These are phyloP conservation scores for Russula griseocarnosa DNA, from an alignment of 768 basidiomycete genomes.

Conservation along the genomic window DNA sequence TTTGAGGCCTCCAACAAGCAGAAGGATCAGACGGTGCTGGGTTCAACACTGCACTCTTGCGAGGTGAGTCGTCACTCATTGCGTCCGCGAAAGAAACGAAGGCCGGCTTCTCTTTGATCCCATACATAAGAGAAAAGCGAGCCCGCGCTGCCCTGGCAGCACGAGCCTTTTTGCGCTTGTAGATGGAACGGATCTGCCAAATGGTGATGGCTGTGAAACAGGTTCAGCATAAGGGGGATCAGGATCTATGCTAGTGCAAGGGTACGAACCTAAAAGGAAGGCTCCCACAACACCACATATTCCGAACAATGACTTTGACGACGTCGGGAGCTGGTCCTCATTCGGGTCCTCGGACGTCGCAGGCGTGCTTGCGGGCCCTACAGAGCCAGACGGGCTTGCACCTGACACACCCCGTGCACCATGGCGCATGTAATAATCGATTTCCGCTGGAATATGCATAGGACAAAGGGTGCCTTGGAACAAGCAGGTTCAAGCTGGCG, in stretches of 20 bases:
- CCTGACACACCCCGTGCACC: conserved; percentile 12
- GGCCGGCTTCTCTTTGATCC: conserved; percentile 5
- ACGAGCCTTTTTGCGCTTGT: conserved; percentile 12
- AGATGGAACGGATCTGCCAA: conserved; percentile 26
- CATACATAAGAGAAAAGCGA: neutral
- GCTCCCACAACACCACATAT: conserved; percentile 32
- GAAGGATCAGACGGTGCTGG: neutral
- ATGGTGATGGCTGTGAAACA: conserved; percentile 22
- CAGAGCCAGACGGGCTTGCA: neutral
- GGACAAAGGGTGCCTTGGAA: conserved; percentile 17
- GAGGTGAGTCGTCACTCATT: neutral
- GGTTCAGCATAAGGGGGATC: neutral
- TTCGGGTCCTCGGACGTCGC: neutral
- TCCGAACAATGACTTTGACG: conserved; percentile 32
- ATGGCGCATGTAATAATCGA: conserved; percentile 20
- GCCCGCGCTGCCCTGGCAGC: neutral
- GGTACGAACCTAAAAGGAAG: conserved; percentile 30
- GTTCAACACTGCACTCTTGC: neutral
- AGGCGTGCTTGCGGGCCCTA: conserved; percentile 3
- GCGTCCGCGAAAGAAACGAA: conserved; percentile 1
- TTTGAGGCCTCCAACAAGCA: conserved; percentile 26
- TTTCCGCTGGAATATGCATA: conserved; percentile 12
- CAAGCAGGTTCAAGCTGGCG: conserved; percentile 27
- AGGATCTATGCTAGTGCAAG: neutral
- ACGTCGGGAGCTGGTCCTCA: conserved; percentile 25